These are phyloP conservation scores for Globisporangium solare DNA, from an alignment of 352 stramenopile species.

Conservation along the genomic window DNA sequence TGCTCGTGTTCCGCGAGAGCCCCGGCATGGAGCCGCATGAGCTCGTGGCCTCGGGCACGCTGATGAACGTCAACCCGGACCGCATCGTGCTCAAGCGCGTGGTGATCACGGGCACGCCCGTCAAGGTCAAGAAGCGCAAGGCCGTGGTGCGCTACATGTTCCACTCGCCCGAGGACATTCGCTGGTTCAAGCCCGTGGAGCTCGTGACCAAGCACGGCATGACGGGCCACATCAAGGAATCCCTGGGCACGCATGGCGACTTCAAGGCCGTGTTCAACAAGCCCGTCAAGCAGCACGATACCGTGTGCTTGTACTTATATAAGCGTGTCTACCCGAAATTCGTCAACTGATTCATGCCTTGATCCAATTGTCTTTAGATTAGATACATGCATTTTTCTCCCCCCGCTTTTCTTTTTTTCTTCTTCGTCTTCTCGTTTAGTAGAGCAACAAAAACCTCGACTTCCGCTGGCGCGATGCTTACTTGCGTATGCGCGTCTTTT, in stretches of 20 bases:
- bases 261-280: slow-evolving; percentile 99
- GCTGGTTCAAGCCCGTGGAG: slow-evolving; percentile 98
- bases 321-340: slow-evolving; percentile 99
- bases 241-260: slow-evolving; percentile 97
- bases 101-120: slow-evolving; percentile 96
- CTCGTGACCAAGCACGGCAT: slow-evolving; percentile 97
- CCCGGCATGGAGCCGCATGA: slow-evolving; percentile 26
- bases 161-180: slow-evolving; percentile 96
- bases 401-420: neutral
- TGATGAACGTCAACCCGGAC: slow-evolving; percentile 96
- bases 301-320: slow-evolving; percentile 98
- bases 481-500: too few species aligned
- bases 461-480: too few species aligned
- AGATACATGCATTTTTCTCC: too few species aligned
- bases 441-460: too few species aligned
- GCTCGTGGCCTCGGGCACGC: slow-evolving; percentile 92
- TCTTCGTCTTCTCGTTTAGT: slow-evolving; percentile 5
- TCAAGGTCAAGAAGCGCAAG: slow-evolving; percentile 98
- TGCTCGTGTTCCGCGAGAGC: slow-evolving; percentile 92
- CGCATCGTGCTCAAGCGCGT: slow-evolving; percentile 98
- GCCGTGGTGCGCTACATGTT: slow-evolving; percentile 99
- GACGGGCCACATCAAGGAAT: slow-evolving; percentile 97
- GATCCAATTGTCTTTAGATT: neutral
- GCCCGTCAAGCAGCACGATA: slow-evolving; percentile 99
- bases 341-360: slow-evolving; percentile 41